phyloP scores from a whole-genome alignment of 306 rosid species.

The Prunus davidiana region DNA sequence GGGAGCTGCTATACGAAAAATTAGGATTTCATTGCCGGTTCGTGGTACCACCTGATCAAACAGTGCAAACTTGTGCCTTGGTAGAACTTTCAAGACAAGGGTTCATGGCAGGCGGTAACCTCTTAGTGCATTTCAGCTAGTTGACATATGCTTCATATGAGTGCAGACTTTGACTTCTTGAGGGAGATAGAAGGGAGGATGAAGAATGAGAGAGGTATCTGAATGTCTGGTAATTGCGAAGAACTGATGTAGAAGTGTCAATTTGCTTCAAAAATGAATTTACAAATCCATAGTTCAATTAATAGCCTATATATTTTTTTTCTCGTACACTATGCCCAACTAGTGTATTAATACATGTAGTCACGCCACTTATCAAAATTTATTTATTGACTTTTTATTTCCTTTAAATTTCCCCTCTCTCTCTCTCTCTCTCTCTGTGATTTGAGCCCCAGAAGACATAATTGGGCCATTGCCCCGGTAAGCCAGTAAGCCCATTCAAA shows the following conservation, averaged over 20 bases:
- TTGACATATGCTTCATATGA: conserved; percentile 27
- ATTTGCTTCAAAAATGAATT: conserved; percentile 16
- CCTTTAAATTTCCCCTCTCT: too few species aligned
- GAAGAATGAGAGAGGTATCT: conserved; percentile 18
- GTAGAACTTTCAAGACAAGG: conserved; percentile 8
- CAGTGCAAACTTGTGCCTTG: conserved; percentile 20
- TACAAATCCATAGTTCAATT: conserved; percentile 9
- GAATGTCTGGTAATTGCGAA: conserved; percentile 26
- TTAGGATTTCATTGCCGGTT: conserved; percentile 26
- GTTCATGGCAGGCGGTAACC: conserved; percentile 7
- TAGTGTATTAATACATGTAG: neutral
- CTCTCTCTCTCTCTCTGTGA: too few species aligned
- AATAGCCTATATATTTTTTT: neutral
- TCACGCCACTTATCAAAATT: neutral
- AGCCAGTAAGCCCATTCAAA: neutral
- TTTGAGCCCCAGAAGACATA: too few species aligned
- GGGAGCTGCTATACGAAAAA: conserved; percentile 10
- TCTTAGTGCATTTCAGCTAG: conserved; percentile 22
- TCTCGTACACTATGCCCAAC: neutral
- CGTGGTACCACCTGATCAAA: conserved; percentile 10
- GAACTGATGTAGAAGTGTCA: conserved; percentile 18
- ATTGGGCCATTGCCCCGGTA: neutral
- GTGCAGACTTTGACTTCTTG: conserved; percentile 21
- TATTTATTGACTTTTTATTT: neutral
- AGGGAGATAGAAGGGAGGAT: neutral